These are phyloP conservation scores for Thalassiosira oceanica DNA, from an alignment of 352 stramenopile species.

Conservation along the genomic window DNA sequence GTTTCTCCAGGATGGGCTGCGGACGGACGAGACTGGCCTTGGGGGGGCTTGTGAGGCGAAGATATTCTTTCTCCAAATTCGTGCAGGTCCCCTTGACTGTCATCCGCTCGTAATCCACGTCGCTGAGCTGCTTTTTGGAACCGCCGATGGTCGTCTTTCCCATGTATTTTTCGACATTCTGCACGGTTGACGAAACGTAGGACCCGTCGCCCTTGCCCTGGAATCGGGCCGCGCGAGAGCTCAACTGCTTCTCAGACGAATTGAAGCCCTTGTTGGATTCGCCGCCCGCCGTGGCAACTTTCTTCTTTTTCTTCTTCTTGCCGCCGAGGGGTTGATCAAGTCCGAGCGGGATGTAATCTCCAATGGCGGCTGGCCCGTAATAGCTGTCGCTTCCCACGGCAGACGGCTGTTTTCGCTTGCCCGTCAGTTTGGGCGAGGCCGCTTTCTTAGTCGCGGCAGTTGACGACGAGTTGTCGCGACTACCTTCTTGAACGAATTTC, in stretches of 20 bases:
- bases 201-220: conserved; percentile 51
- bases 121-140: conserved; percentile 33
- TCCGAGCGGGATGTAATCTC: conserved; percentile 16
- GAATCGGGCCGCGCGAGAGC: conserved; percentile 56
- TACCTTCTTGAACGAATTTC: conserved; percentile 28
- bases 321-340: conserved; percentile 14
- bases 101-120: conserved; percentile 71
- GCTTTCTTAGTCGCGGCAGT: neutral
- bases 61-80: conserved; percentile 96
- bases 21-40: conserved; percentile 93
- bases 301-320: conserved; percentile 31
- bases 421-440: conserved; percentile 6
- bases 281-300: conserved; percentile 19
- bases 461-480: neutral
- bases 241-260: conserved; percentile 16
- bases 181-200: conserved; percentile 12
- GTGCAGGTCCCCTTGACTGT: conserved; percentile 91
- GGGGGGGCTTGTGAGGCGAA: conserved; percentile 94
- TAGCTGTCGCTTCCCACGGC: conserved; percentile 29
- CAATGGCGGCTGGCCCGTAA: conserved; percentile 22
- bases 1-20: conserved; percentile 86
- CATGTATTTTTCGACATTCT: conserved; percentile 65
- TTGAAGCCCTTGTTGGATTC: conserved; percentile 37
- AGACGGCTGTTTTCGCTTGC: conserved; percentile 10
- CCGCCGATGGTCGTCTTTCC: conserved; percentile 63